Conservation (phyloP, 805 yeast genomes). For the Lachancea sp. region DNA sequence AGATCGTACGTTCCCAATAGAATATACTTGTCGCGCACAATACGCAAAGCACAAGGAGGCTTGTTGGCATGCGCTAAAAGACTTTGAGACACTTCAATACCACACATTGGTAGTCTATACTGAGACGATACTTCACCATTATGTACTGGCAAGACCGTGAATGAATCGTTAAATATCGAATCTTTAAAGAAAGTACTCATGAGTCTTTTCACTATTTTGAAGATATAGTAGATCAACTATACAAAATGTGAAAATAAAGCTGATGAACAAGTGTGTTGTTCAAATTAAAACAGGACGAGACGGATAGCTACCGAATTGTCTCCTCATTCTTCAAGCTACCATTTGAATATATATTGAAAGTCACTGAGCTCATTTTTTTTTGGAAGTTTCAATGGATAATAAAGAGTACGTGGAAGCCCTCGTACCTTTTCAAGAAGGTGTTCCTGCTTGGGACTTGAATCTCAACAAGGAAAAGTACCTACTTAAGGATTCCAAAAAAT, state of each 20-base stretch:
- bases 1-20: conserved; percentile 79
- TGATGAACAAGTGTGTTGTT: no score
- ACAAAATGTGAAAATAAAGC: no score
- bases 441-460: conserved; percentile 20
- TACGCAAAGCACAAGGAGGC: conserved; percentile 81
- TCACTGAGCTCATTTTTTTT: neutral
- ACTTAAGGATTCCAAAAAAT: conserved; percentile 12
- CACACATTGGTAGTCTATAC: neutral
- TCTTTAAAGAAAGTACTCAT: no score
- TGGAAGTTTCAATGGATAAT: conserved; percentile 6
- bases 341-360: neutral
- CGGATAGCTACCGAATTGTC: neutral
- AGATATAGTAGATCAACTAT: no score
- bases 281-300: no score
- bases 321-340: neutral
- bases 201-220: no score
- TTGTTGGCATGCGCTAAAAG: conserved; percentile 38
- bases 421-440: conserved; percentile 21
- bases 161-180: no score
- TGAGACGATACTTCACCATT: no score
- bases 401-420: conserved; percentile 21
- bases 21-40: conserved; percentile 43
- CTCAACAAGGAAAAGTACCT: conserved; percentile 24
- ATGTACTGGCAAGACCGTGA: no score
- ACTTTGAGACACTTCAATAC: conserved; percentile 14